A percentile compares a stretch with the other conserved stretches of the same genome.
Conservation (phyloP, 768 basidiomycete genomes). For the Phylloporus arenicola region DNA sequence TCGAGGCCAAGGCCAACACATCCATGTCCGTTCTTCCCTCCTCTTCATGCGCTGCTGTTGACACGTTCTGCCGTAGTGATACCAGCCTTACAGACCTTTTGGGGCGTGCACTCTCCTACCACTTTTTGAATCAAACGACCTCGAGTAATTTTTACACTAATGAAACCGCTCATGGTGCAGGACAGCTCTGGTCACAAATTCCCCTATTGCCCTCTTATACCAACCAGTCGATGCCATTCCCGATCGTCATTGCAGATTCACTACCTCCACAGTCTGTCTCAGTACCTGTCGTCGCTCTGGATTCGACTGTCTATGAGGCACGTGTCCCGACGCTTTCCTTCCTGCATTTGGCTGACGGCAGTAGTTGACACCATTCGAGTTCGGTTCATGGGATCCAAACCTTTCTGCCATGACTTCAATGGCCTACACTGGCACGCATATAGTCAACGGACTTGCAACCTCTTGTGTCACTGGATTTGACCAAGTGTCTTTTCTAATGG, state of each 20-base stretch:
- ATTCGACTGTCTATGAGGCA: constrained; percentile 57
- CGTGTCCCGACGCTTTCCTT: constrained; percentile 11
- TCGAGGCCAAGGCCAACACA: constrained; percentile 49
- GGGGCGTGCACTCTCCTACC: constrained; percentile 60
- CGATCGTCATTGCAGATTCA: constrained; percentile 58
- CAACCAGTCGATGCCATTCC: constrained; percentile 52
- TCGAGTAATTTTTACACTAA: constrained; percentile 56
- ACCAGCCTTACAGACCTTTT: constrained; percentile 64
- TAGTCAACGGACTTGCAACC: constrained; percentile 51
- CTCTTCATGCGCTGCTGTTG: neutral
- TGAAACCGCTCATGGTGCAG: constrained; percentile 61
- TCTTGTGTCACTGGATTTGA: constrained; percentile 73
- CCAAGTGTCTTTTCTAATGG: constrained; percentile 69
- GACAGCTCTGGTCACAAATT: constrained; percentile 61
- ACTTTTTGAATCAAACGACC: constrained; percentile 66
- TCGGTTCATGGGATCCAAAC: constrained; percentile 69
- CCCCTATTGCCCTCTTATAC: constrained; percentile 47
- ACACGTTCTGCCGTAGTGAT: constrained; percentile 35
- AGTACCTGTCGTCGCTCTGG: constrained; percentile 35
- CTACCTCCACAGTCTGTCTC: constrained; percentile 41
- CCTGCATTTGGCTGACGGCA: constrained; percentile 1
- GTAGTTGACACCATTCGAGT: constrained; percentile 59
- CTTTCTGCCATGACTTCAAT: constrained; percentile 67
- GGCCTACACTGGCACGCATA: constrained; percentile 57
- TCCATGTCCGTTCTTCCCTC: constrained; percentile 42